A percentile compares a stretch with the other conserved stretches of the same genome.
phyloP scores from a whole-genome alignment of 1,284 basidiomycete genomes.

The Pseudozyma sp. region DNA sequence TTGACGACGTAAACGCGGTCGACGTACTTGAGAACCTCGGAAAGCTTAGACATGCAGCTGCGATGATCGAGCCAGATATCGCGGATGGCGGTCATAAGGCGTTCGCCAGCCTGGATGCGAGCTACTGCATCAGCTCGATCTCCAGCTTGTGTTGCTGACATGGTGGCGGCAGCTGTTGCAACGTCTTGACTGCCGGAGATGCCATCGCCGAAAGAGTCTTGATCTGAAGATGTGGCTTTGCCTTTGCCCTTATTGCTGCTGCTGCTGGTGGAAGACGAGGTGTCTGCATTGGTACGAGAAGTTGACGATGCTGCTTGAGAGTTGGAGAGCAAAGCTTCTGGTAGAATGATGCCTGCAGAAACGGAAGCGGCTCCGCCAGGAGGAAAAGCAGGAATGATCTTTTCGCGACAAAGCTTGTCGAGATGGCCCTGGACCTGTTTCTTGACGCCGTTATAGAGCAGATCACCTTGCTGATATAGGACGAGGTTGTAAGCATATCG shows the following conservation, averaged over 20 bases:
- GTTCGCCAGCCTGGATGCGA: slow-evolving; percentile 77
- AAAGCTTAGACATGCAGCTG: slow-evolving; percentile 87
- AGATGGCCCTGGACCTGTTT: slow-evolving; percentile 85
- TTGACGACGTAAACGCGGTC: slow-evolving; percentile 66
- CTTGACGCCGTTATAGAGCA: slow-evolving; percentile 88
- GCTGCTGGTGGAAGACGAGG: not conserved
- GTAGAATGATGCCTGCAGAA: slow-evolving; percentile 50
- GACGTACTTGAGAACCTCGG: slow-evolving; percentile 95
- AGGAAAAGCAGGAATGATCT: slow-evolving; percentile 86
- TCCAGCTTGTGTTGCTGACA: slow-evolving; percentile 49
- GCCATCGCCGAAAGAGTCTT: slow-evolving; percentile 13
- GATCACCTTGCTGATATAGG: slow-evolving; percentile 79
- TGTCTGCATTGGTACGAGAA: slow-evolving; percentile 23
- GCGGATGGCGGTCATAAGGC: slow-evolving; percentile 83
- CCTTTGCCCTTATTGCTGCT: slow-evolving; percentile 47
- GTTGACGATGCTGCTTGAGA: slow-evolving; percentile 28
- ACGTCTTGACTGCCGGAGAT: slow-evolving; percentile 6
- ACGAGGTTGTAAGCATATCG: slow-evolving; percentile 66
- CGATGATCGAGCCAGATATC: slow-evolving; percentile 95
- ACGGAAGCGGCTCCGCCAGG: slow-evolving; percentile 70
- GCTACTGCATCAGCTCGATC: slow-evolving; percentile 62
- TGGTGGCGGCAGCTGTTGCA: slow-evolving; percentile 32
- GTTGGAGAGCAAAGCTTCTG: slow-evolving; percentile 72
- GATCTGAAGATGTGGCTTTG: slow-evolving; percentile 40
- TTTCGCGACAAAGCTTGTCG: slow-evolving; percentile 79